Percentiles rank a stretch among this genome's conserved stretches.
phyloP scores from a whole-genome alignment of 202 grass and related monocot genomes.

The Schoenoplectus tabernaemontani region DNA sequence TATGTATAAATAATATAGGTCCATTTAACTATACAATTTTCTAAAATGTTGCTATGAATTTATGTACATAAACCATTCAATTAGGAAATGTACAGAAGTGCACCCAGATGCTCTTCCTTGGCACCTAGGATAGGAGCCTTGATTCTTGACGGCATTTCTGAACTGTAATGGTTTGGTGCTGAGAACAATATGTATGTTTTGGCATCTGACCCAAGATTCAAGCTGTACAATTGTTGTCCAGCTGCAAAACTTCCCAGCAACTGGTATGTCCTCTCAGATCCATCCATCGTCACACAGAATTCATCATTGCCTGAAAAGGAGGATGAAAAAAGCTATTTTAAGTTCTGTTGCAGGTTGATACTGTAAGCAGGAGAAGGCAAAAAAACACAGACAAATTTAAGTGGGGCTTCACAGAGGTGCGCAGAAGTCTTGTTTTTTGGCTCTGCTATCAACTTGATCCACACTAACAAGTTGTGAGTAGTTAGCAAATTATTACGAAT shows the following conservation, averaged over 20 bases:
- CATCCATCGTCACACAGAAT: conserved; percentile 66
- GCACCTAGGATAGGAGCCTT: conserved; percentile 47
- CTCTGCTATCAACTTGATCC: background rate
- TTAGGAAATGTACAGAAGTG: conserved; percentile 17
- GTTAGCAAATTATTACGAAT: background rate
- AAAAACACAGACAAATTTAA: background rate
- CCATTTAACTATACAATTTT: background rate
- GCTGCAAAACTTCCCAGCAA: conserved; percentile 76
- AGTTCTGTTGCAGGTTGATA: background rate
- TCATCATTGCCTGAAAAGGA: conserved; percentile 43
- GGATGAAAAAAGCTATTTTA: background rate
- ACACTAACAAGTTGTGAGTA: background rate
- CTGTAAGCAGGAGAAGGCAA: background rate
- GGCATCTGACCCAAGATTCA: conserved; percentile 23
- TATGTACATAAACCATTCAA: background rate
- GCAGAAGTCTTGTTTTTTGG: background rate
- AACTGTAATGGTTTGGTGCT: background rate
- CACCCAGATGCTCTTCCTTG: conserved; percentile 39
- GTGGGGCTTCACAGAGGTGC: background rate
- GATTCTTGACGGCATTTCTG: conserved; percentile 22
- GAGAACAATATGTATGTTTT: conserved; percentile 43
- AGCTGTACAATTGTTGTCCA: conserved; percentile 50
- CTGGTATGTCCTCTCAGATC: conserved; percentile 59
- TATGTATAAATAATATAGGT: background rate
- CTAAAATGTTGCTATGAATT: background rate